These are phyloP conservation scores for Lotus japonicus DNA, from an alignment of 306 rosid genomes.

Conservation along the genomic window DNA sequence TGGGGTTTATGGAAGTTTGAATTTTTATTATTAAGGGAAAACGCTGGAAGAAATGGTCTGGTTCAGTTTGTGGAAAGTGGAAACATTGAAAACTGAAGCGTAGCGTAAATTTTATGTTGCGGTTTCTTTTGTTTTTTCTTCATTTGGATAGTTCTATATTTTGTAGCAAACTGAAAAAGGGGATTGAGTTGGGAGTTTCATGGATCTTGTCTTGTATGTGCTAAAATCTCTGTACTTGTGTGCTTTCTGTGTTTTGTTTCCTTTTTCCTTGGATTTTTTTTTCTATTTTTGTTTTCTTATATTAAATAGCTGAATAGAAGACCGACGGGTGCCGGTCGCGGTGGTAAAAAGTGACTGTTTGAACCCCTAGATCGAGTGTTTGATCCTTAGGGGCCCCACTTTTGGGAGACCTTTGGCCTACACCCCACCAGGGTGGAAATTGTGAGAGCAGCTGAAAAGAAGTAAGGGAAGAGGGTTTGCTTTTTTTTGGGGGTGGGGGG, in stretches of 20 bases:
- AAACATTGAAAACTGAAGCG: not conserved
- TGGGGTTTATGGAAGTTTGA: not conserved
- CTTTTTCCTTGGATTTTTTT: not conserved
- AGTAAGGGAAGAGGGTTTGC: not conserved
- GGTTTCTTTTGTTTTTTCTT: not conserved
- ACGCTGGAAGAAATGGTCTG: not conserved
- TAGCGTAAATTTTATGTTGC: not conserved
- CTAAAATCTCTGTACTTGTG: slow-evolving; percentile 2
- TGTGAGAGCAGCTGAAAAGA: not conserved
- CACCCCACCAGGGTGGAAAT: too few species aligned
- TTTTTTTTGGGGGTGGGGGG: not conserved
- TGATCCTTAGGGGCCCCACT: too few species aligned
- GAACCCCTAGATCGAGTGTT: too few species aligned
- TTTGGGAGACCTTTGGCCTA: too few species aligned
- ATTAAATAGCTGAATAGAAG: not conserved
- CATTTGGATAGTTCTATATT: not conserved
- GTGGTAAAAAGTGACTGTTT: too few species aligned
- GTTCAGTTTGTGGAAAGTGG: slow-evolving; percentile 18
- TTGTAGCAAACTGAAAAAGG: not conserved
- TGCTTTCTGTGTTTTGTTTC: slow-evolving; percentile 10
- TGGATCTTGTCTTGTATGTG: slow-evolving; percentile 29
- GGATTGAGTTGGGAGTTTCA: slow-evolving; percentile 1
- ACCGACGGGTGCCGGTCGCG: too few species aligned
- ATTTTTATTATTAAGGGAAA: not conserved
- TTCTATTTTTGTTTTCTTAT: not conserved